Base-by-base conservation (phyloP, 2,329 filamentous ascomycete genomes). In the Pseudogymnoascus sp. region DNA sequence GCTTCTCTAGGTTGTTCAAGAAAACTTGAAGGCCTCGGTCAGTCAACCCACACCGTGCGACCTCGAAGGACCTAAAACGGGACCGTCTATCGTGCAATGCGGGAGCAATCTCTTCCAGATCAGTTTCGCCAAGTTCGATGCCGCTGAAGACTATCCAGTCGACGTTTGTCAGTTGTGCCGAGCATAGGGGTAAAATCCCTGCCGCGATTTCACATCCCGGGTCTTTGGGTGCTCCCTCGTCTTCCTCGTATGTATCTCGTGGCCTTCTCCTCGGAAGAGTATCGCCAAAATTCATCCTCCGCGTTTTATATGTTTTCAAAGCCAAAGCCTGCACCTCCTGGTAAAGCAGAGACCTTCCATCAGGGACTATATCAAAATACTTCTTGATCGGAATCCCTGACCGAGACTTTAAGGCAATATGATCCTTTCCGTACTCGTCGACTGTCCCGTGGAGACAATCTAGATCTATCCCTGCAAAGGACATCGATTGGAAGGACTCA, bases 61-160 rank as follows among this genome's bases (percentile, higher is more conserved):
- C 77, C 67, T 89, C 87, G 15, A 90, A 76, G 1, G 85, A 86
- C 57, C 87, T 82, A 60, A 90, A 76, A 67, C 86, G 83, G 61
- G 85, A 87, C 25, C 76, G 77, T 65, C 80, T 78, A 63, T 88
- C 84, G 1, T 86, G 85, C 8, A 86, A 83, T n/a, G 86, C 85
- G 65, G 85, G 85, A 47, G 88, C 83, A 14, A 72, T 68, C 65
- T 82, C 82, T 64, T 89, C 87, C 60, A 89, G 74, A 71, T 90
- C 87, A 0, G 84, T 83, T 60, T 90, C 87, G 39, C 84, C 85
- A n/a, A 90, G 78, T 63, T 82, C 80, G 63, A 89, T 86, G 11
- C 85, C 85, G 63, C 84, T 89, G 62, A 90, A 73, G 20, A 82
- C 78, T 60, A 90, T 81, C 86, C 87, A 90, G 69, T 88, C 84